Conservation (phyloP, 176 grass and related monocot species). For the Panicum miliaceum region DNA sequence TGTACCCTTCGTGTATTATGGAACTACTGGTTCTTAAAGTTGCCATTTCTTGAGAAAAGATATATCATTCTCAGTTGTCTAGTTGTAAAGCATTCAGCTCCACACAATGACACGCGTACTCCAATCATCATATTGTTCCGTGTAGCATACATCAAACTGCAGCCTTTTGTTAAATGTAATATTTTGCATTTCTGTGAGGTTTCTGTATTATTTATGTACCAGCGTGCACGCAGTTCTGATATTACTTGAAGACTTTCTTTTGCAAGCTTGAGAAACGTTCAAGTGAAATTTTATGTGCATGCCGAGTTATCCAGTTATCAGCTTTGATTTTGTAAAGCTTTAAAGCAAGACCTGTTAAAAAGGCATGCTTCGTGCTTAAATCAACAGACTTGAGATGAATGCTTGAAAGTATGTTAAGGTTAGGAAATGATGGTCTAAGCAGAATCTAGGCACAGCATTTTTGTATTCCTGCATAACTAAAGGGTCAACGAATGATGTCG, state of each 20-base stretch:
- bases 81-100: background rate
- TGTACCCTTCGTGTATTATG: constrained; percentile 61
- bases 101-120: background rate
- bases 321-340: constrained; percentile 8
- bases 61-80: background rate
- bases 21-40: constrained; percentile 35
- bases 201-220: background rate
- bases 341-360: constrained; percentile 33
- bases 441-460: background rate
- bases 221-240: background rate
- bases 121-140: background rate
- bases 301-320: background rate
- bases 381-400: constrained; percentile 19
- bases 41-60: constrained; percentile 40
- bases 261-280: background rate
- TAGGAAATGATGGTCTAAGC: background rate
- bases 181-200: background rate
- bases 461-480: constrained; percentile 8
- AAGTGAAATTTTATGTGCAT: background rate
- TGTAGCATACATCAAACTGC: background rate
- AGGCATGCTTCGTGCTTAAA: constrained; percentile 42
- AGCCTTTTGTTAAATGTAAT: background rate
- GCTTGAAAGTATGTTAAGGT: background rate
- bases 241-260: background rate
- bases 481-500: constrained; percentile 31